These are phyloP conservation scores for Fusarium bactridioides DNA, from an alignment of 2,329 filamentous ascomycete genomes.

Conservation along the genomic window DNA sequence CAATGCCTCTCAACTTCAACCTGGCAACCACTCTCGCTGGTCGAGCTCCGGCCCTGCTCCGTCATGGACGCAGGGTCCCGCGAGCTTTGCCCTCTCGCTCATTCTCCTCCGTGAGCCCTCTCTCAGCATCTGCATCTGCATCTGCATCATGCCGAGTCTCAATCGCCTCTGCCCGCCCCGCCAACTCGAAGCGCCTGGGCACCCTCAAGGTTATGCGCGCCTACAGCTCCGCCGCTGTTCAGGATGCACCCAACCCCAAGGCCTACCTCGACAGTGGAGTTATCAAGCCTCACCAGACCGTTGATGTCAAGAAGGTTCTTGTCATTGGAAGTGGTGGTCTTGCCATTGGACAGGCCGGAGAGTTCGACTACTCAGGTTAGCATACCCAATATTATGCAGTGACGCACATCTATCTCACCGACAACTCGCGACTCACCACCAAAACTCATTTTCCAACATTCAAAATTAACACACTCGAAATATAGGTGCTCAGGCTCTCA, in stretches of 20 bases:
- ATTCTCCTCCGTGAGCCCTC: slow-evolving; percentile 50
- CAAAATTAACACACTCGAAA: slow-evolving; percentile 29
- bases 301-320: slow-evolving; percentile 95
- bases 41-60: slow-evolving; percentile 65
- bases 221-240: slow-evolving; percentile 56
- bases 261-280: slow-evolving; percentile 90
- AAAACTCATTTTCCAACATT: background rate
- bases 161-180: slow-evolving; percentile 43
- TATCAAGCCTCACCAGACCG: slow-evolving; percentile 78
- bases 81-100: slow-evolving; percentile 54
- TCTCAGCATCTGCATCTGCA: slow-evolving; percentile 35
- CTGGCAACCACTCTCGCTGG: slow-evolving; percentile 58
- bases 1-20: slow-evolving; percentile 52
- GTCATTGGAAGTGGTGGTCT: slow-evolving; percentile 96
- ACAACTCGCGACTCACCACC: slow-evolving; percentile 24
- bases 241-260: slow-evolving; percentile 81
- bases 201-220: slow-evolving; percentile 54
- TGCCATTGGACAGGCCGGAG: slow-evolving; percentile 95
- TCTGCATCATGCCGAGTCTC: slow-evolving; percentile 9
- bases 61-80: slow-evolving; percentile 61
- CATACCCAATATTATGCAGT: slow-evolving; percentile 31
- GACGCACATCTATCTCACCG: slow-evolving; percentile 1
- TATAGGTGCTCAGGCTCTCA: slow-evolving; percentile 90
- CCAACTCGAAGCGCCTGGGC: slow-evolving; percentile 56
- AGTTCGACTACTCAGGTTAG: slow-evolving; percentile 98